Evolutionary conservation across 2,329 filamentous ascomycete species (phyloP).

Genomic region (Trichoderma endophyticum): DNA sequence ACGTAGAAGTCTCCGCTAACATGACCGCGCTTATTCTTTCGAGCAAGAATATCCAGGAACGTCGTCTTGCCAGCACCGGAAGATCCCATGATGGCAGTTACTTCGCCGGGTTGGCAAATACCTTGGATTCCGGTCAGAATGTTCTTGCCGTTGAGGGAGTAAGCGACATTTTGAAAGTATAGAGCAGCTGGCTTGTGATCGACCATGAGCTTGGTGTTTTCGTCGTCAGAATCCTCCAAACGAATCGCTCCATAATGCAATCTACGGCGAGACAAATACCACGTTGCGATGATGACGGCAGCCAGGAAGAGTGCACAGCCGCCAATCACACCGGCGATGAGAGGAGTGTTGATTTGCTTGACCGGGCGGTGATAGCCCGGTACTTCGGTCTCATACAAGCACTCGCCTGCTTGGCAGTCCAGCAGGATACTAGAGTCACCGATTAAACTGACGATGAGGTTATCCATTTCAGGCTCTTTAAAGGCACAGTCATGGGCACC

Average conservation of each 20-base stretch:
- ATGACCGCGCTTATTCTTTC: constrained; percentile 90
- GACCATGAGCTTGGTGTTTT: constrained; percentile 78
- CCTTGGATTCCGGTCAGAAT: constrained; percentile 80
- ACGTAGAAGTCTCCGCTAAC: constrained; percentile 81
- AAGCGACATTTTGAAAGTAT: constrained; percentile 84
- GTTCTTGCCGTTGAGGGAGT: constrained; percentile 80
- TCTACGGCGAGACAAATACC: constrained; percentile 80
- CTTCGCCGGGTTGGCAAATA: constrained; percentile 88
- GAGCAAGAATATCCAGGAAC: constrained; percentile 90
- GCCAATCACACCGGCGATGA: constrained; percentile 92
- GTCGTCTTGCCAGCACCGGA: constrained; percentile 97
- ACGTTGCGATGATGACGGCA: constrained; percentile 76
- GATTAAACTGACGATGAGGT: constrained; percentile 82
- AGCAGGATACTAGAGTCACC: constrained; percentile 87
- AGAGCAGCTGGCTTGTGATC: constrained; percentile 90
- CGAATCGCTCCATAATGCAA: constrained; percentile 69
- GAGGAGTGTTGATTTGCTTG: constrained; percentile 93
- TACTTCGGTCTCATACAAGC: constrained; percentile 86
- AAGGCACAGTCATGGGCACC: constrained; percentile 70
- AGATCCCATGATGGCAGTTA: constrained; percentile 96
- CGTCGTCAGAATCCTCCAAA: constrained; percentile 86
- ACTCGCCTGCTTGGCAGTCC: constrained; percentile 82
- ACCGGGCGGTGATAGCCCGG: constrained; percentile 86
- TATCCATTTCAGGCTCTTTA: constrained; percentile 88
- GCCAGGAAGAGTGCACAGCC: constrained; percentile 82